Percentiles rank a stretch among this genome's conserved stretches.
Evolutionary conservation across 164 flowering plant genomes (phyloP).

Genomic region (Chloranthus sessilifolius): DNA sequence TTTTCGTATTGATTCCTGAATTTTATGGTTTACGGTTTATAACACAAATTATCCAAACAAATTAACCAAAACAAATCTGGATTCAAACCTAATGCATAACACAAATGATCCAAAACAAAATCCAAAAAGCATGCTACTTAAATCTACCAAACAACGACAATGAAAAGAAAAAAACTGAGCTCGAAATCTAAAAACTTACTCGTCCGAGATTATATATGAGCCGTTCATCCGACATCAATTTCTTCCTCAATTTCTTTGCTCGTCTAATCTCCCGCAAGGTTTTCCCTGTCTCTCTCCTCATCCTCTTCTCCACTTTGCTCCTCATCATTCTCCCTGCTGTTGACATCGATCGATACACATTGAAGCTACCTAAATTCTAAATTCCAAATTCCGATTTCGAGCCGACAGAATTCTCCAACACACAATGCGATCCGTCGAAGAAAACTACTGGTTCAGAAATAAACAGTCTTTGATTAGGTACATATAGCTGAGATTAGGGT

Average conservation of each 20-base stretch:
- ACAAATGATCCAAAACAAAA: background rate
- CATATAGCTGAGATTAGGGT: no score
- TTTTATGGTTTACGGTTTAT: no score
- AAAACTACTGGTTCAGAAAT: no score
- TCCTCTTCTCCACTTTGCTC: constrained; percentile 22
- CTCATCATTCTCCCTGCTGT: constrained; percentile 21
- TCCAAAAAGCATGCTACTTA: background rate
- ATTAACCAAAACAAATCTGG: no score
- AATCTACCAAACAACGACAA: no score
- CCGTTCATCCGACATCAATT: constrained; percentile 19
- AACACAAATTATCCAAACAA: no score
- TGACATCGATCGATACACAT: constrained; percentile 13
- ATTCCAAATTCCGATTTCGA: background rate
- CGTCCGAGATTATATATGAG: constrained; percentile 17
- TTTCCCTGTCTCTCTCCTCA: constrained; percentile 21
- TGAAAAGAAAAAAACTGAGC: no score
- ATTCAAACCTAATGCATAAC: no score
- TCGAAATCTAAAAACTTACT: constrained; percentile 7
- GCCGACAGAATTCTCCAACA: background rate
- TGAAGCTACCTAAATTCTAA: no score
- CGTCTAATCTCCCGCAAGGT: constrained; percentile 19
- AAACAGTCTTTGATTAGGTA: no score
- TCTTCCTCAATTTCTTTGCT: constrained; percentile 18
- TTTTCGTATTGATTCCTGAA: no score
- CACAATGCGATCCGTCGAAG: background rate